Evolutionary conservation across 768 basidiomycete genomes (phyloP), one percentile per base, ranked within the genome.

Genomic region (Lentinus brumalis): DNA sequence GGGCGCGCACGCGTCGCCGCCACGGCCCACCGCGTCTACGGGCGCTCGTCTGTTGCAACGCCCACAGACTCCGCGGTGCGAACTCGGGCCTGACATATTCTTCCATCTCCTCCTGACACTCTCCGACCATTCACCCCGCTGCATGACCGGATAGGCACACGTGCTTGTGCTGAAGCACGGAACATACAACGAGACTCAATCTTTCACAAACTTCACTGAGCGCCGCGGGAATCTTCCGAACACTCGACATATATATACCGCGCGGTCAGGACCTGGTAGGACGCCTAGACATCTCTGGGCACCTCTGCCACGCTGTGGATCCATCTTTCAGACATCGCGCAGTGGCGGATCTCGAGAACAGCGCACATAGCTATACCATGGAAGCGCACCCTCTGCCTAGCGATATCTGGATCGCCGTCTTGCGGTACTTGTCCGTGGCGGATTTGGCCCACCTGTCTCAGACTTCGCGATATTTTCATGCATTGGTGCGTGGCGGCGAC

Each of bases 391-490:
- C 31, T n/a, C 72, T 89, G 40, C 85, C 87, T 35, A 72, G 70
- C 46, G 88, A 90, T 70, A 72, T 89, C 52, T 69, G 87, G 61
- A 73, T 88, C 55, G 71, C 84, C 54, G 67, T 88, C 66, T 66
- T 87, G 60, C 77, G 79, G 62, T 65, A 75, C 55, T 74, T 87
- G 47, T 70, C 74, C 57, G 66, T 79, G 15, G 61, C 68, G 29
- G 84, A 84, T 51, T 74, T 88, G 14, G 67, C 73, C 18, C 57
- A 66, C 4, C 57, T 86, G 5, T 74, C 79, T 1, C 67, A 68
- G 56, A 77, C 79, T 8, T 82, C 80, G 61, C 71, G 57, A 53
- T 62, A 61, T 4, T 55, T 78, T 0, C 50, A 75, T 47, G 59
- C 62, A 3, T 57, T 87, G 64, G 88, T 89, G 63, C 73, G 80